phyloP scores from a whole-genome alignment of 192 early-diverging fungal genomes.

The Backusella macrospora region DNA sequence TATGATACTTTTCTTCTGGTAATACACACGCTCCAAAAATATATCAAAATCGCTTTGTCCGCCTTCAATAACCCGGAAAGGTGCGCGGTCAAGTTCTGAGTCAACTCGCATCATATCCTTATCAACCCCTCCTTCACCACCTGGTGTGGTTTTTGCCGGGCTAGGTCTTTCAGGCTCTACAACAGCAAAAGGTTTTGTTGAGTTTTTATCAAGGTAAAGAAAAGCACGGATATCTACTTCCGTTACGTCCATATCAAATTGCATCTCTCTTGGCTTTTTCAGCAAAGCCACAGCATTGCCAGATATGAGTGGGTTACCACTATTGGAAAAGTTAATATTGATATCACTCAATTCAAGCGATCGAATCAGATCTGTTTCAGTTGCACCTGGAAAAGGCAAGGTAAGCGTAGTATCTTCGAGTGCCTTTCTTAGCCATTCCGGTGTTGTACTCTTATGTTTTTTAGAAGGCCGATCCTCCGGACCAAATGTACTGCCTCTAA shows the following conservation, averaged over 20 bases:
- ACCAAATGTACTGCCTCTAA: slow-evolving; percentile 30
- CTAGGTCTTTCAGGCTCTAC: slow-evolving; percentile 25
- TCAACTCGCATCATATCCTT: slow-evolving; percentile 26
- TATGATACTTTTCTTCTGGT: slow-evolving; percentile 19
- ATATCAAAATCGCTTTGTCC: slow-evolving; percentile 39
- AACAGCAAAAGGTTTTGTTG: slow-evolving; percentile 34
- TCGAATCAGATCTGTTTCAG: slow-evolving; percentile 35
- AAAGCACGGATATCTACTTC: slow-evolving; percentile 31
- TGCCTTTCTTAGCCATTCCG: slow-evolving; percentile 37
- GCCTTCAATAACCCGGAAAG: slow-evolving; percentile 33
- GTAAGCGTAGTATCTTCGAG: slow-evolving; percentile 23
- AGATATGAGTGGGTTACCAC: slow-evolving; percentile 28
- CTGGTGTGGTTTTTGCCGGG: slow-evolving; percentile 23
- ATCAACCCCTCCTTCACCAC: background rate
- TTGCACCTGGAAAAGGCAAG: slow-evolving; percentile 41
- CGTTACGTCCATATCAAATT: slow-evolving; percentile 32
- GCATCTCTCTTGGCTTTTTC: slow-evolving; percentile 38
- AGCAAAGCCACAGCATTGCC: slow-evolving; percentile 36
- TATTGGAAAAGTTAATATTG: slow-evolving; percentile 38
- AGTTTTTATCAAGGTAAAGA: slow-evolving; percentile 24
- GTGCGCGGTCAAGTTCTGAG: slow-evolving; percentile 28
- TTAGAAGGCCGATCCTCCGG: slow-evolving; percentile 26
- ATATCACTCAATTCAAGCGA: slow-evolving; percentile 31
- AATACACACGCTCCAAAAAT: slow-evolving; percentile 33
- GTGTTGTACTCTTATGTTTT: background rate